A percentile compares a stretch with the other conserved stretches of the same genome.
These are phyloP conservation scores for Emmonsia crescens DNA, from an alignment of 2,329 filamentous ascomycete genomes.

Conservation along the genomic window DNA sequence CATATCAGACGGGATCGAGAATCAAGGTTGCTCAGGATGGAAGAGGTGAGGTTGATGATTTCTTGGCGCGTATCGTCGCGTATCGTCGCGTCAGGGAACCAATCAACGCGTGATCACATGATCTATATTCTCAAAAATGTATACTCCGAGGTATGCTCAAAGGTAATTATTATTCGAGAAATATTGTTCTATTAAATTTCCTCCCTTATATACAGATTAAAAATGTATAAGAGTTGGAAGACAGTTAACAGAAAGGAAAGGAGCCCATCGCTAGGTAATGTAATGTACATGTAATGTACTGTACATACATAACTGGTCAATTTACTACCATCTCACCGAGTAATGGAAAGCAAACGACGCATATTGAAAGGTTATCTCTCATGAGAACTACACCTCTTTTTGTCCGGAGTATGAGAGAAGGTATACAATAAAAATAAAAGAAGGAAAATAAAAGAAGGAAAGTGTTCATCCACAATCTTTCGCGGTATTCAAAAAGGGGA, in stretches of 20 bases:
- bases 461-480: not conserved
- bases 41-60: not conserved
- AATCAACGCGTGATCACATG: conserved; percentile 3
- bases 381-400: not conserved
- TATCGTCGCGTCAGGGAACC: not conserved
- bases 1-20: not conserved
- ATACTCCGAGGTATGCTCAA: no score
- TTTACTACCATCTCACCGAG: no score
- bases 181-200: not conserved
- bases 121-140: not conserved
- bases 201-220: not conserved
- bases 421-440: not conserved
- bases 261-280: no score
- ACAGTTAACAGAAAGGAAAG: not conserved
- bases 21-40: not conserved
- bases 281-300: no score
- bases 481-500: not conserved
- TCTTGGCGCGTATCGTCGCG: conserved; percentile 2
- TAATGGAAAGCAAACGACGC: no score
- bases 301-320: no score
- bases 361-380: no score
- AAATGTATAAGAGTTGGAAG: not conserved
- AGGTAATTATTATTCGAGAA: not conserved
- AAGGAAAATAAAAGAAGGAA: not conserved
- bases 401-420: not conserved